Evolutionary conservation across 495 filamentous ascomycete genomes (phyloP), one percentile per base, ranked within the genome.

Genomic region (Xylaria palmicola): DNA sequence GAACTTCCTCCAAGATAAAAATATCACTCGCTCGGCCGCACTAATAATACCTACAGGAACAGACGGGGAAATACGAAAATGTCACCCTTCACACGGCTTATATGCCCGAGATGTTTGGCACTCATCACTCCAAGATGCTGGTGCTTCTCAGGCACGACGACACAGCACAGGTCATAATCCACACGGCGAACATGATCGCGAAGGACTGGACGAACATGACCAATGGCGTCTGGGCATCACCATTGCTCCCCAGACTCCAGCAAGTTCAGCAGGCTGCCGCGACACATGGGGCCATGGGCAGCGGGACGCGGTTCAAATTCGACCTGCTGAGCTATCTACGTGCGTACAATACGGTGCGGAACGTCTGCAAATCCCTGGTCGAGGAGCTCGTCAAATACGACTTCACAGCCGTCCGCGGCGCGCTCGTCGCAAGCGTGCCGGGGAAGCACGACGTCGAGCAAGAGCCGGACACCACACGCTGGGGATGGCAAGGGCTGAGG

Each of bases 201-300:
- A 80, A 84, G 47, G 93, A 97, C 75, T 97, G 93, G 92, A 79
- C 75, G 7, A 92, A 93, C 65, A 90, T 96, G 90, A 86, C 85
- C 0, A 91, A 97, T 68, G 92, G 87, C 1, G 84, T 87, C 20
- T 97, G 92, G 92, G 79, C 76, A 29, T 93, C 91, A 7, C 92
- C 91, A 19, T 71, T 86, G 0, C 85, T 96, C 7, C 89, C 90
- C 6, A 61, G 55, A 24, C 72, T 71, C 2, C 34, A 26, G 36
- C 13, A 3, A 24, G 50, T 15, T 7, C 27, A 26, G 10, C 30
- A 59, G 30, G n/a, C 34, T 1, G n/a, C 32, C 1, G 60, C 56
- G 24, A 43, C 48, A 12, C 26, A 54, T 26, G 54, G 53, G 3
- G 51, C 57, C 26, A 69, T 85, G 12, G 89, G 88, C 0, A 83